phyloP scores from a whole-genome alignment of 176 grass and related monocot species.

The Ananas comosus region DNA sequence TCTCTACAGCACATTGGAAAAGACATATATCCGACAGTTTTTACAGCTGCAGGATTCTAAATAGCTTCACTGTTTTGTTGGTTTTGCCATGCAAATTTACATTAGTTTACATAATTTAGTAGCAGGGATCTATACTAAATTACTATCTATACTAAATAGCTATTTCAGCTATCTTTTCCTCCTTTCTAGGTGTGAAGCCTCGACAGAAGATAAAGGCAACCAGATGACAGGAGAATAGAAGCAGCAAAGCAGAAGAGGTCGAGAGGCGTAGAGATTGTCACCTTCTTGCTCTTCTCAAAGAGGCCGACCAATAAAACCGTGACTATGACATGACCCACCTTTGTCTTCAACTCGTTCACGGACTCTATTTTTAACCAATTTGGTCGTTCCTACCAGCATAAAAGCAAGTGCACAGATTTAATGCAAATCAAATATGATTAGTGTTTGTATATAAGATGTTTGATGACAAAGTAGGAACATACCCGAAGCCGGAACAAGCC shows the following conservation, averaged over 20 bases:
- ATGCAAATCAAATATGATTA: slow-evolving; percentile 3
- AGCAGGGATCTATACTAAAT: background rate
- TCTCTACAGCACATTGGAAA: too few species aligned
- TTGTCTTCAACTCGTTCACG: slow-evolving; percentile 81
- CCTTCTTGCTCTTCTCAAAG: slow-evolving; percentile 82
- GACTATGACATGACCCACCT: slow-evolving; percentile 89
- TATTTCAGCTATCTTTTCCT: slow-evolving; percentile 31
- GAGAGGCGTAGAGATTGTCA: slow-evolving; percentile 40
- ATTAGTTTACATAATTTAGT: background rate
- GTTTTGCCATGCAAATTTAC: background rate
- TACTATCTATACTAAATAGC: background rate
- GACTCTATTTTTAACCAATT: slow-evolving; percentile 77
- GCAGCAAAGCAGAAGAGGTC: slow-evolving; percentile 70
- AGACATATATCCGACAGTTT: background rate
- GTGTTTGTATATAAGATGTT: background rate
- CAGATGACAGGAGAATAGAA: slow-evolving; percentile 71
- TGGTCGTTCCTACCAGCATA: slow-evolving; percentile 46
- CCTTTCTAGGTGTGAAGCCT: slow-evolving; percentile 44
- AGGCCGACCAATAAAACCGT: slow-evolving; percentile 75
- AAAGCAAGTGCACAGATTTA: background rate
- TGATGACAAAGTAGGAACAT: slow-evolving; percentile 3
- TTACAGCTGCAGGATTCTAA: background rate
- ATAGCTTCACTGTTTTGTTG: background rate
- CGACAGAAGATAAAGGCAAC: slow-evolving; percentile 79
- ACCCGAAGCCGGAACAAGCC: slow-evolving; percentile 79